Conservation (phyloP, 768 basidiomycete genomes). For the Amanita rubescens region DNA sequence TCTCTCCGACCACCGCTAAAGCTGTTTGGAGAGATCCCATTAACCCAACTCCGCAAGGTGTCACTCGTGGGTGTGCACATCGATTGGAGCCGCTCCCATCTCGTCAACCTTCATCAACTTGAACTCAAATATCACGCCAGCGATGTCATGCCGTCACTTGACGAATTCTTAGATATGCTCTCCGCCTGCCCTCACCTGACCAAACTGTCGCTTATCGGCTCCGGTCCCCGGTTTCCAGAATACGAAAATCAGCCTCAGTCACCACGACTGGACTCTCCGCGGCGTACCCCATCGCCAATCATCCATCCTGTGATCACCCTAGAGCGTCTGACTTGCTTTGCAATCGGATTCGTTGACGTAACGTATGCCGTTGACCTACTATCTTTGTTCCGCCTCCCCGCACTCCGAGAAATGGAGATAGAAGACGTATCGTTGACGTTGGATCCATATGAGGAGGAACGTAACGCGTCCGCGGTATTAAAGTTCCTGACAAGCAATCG, state of each 20-base stretch:
- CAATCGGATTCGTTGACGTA: conserved; percentile 38
- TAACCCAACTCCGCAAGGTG: conserved; percentile 31
- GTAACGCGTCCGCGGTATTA: conserved; percentile 3
- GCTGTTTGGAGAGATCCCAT: conserved; percentile 35
- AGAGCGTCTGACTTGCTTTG: conserved; percentile 24
- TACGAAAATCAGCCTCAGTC: too few species aligned
- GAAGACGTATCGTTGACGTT: conserved; percentile 37
- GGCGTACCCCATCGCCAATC: background rate
- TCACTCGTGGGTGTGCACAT: conserved; percentile 51
- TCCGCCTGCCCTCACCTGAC: conserved; percentile 32
- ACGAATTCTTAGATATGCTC: conserved; percentile 38
- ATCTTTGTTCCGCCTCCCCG: conserved; percentile 30
- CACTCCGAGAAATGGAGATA: conserved; percentile 28
- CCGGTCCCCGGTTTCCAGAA: conserved; percentile 46
- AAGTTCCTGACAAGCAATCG: background rate
- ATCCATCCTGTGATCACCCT: background rate
- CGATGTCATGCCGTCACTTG: conserved; percentile 47
- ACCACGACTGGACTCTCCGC: too few species aligned
- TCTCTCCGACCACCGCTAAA: conserved; percentile 30
- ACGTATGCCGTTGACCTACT: conserved; percentile 31
- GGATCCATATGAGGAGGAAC: conserved; percentile 2
- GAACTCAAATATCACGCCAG: conserved; percentile 50
- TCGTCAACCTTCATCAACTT: conserved; percentile 37
- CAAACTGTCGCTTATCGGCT: conserved; percentile 42
- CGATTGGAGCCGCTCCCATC: conserved; percentile 37